Base-by-base conservation (phyloP, 192 early-diverging fungal species). In the Mortierella claussenii region DNA sequence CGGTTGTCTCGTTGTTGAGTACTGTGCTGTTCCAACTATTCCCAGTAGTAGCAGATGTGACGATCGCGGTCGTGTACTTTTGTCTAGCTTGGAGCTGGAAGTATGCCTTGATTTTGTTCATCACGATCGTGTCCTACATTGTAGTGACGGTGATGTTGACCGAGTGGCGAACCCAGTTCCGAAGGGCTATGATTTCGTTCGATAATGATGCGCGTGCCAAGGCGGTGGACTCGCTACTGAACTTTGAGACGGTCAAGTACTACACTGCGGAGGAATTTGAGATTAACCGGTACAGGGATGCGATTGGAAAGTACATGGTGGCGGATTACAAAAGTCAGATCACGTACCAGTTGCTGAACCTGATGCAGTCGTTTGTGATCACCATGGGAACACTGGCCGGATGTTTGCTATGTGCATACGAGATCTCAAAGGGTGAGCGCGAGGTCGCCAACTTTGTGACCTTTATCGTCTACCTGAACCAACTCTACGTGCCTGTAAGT, bases 181-280 rank as follows among this genome's bases (percentile, higher is more conserved):
- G 96, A 36, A 69, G 95, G 4, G 86, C 84, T 48, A 93, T 91
- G 84, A 96, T 91, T 61, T 87, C 92, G 37, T 82, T 95, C 48
- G 97, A 98, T 79, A 91, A 94, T 59, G 89, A 91, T 46, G 88
- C 91, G 58, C 87, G 94, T 52, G 88, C 94, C 7, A 91, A 90
- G 48, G 90, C 89, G 20, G 96, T 97, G 4, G 97, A 99, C 71
- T 97, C 95, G 45, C 78, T 99, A 55, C 84, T 97, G 47, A 99
- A 99, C 80, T 97, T 97, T 87, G 97, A 99, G 79, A 99, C 97
- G 2, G 97, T 99, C 74, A 99, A 99, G 80, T 98, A 98, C 76
- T 98, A 96, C 82, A 91, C 90, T 65, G 92, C 91, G 42, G 97
- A 98, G 81, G 59, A 81, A 17, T 98, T 90, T 80, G 97, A 99